Evolutionary conservation across 2,329 filamentous ascomycete species (phyloP), one percentile per base, ranked within the genome.

Genomic region (Aspergillus sclerotialis): DNA sequence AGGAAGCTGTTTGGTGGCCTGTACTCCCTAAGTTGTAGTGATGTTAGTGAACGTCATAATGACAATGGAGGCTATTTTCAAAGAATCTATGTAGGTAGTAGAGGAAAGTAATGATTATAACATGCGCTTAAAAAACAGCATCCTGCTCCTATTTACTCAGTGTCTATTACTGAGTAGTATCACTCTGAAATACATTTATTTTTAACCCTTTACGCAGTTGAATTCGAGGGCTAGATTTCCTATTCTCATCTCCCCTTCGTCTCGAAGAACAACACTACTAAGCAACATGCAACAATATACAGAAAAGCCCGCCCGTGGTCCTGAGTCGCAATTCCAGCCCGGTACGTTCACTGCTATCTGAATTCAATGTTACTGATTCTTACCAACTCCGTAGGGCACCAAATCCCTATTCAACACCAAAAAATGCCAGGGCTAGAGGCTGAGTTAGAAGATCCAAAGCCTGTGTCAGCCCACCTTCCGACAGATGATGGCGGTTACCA

Each of bases 401-500:
- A 67, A 40, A 57, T 71, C 8, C 69, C 69, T 1, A 63, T 78
- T 28, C 65, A 70, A 21, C 62, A 76, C 43, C 69, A 78, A 46
- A 48, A 64, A 26, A 61, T 64, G 15, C 74, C 75, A 0, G 76
- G 76, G 7, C 64, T 68, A 11, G 67, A 80, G 43, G 58, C 65
- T 17, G 60, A 76, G 12, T 67, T 87, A 64, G 56, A 70, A 29
- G 62, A 73, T 13, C 70, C 69, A 1, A 67, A 74, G 36, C 80
- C 83, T 1, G 65, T 74, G 28, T 76, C 74, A 37, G 76, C 82
- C 36, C 67, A 81, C 38, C 61, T 89, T 2, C 84, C 84, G 0
- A 80, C 76, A 4, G 71, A 75, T 12, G 75, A 82, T 38, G 80
- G 81, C 24, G 76, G 77, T 9, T 79, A 76, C 47, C 75, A 83